A percentile compares a stretch with the other conserved stretches of the same genome.
Conservation (phyloP, 805 yeast genomes). For the Grigorovia humatica region DNA sequence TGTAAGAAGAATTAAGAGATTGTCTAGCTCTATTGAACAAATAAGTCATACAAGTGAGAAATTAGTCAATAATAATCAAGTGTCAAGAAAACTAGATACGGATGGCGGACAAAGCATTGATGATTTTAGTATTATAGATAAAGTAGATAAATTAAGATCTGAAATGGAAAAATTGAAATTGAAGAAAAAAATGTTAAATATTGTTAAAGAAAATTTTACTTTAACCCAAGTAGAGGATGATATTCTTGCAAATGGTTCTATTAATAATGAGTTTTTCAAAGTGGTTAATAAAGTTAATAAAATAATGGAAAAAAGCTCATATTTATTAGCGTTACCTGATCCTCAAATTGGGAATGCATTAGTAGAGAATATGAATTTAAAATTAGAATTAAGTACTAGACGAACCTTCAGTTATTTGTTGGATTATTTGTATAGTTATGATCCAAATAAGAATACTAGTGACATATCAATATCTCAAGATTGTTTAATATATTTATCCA, state of each 20-base stretch:
- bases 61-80: constrained; percentile 6
- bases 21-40: constrained; percentile 19
- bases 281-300: constrained; percentile 50
- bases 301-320: constrained; percentile 59
- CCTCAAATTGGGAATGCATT: constrained; percentile 56
- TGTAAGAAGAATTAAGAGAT: constrained; percentile 32
- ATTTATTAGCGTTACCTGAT: constrained; percentile 59
- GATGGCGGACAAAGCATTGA: constrained; percentile 17
- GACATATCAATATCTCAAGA: constrained; percentile 8
- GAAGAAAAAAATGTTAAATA: constrained; percentile 42
- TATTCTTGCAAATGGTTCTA: constrained; percentile 34
- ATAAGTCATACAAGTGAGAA: constrained; percentile 11
- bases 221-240: constrained; percentile 64
- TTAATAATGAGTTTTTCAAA: constrained; percentile 46
- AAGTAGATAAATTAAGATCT: constrained; percentile 11
- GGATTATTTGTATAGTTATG: constrained; percentile 25
- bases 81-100: neutral
- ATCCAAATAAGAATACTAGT: constrained; percentile 11
- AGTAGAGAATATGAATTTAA: constrained; percentile 44
- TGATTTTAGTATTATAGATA: constrained; percentile 13
- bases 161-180: constrained; percentile 21
- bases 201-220: constrained; percentile 53
- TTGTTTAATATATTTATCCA: constrained; percentile 27
- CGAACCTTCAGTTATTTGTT: constrained; percentile 39
- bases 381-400: constrained; percentile 44